Evolutionary conservation across 2,329 filamentous ascomycete species (phyloP), one percentile per base, ranked within the genome.

Genomic region (Fusarium albidum): DNA sequence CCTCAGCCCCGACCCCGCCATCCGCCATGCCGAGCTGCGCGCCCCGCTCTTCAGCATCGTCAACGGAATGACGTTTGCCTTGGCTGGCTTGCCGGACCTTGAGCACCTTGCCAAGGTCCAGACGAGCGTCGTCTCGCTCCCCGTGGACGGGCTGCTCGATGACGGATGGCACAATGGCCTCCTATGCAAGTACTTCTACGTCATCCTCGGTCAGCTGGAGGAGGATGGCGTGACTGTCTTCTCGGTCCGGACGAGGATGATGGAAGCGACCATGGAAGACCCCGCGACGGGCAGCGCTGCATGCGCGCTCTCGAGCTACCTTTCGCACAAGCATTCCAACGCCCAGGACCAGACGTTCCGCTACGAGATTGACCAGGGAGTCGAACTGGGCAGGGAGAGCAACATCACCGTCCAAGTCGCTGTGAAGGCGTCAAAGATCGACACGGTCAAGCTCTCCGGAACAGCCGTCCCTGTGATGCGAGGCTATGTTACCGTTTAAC

Each of bases 21-120:
- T 78, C 40, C 67, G 67, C 17, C 47, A 68, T n/a, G 71, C 71
- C 5, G 76, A 79, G 69, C 59, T 75, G 27, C 54, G 62, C 10
- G 77, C 80, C 9, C 79, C 82, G 12, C 66, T 84, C 14, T 79
- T 86, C 49, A 86, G 82, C 59, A 83, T 92, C 38, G 89, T 92
- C 29, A 84, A 84, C 37, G 90, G 90, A 40, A 89, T 93, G 86
- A 84, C 83, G 1, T 92, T 92, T 70, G 72, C 85, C n/a, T 80
- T 91, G 27, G 76, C 89, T 12, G 75, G 83, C 60, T 76, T 95
- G 17, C 77, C 82, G 0, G 80, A 78, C 47, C 71, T 91, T 9
- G 84, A 85, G 26, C 78, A 81, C 8, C 77, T 94, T 14, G 78
- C 73, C 6, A 63, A 71, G 11, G 74, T 78, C 4, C 61, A 71